phyloP scores from a whole-genome alignment of 148 eudicot species.

The Heliosperma pusillum region DNA sequence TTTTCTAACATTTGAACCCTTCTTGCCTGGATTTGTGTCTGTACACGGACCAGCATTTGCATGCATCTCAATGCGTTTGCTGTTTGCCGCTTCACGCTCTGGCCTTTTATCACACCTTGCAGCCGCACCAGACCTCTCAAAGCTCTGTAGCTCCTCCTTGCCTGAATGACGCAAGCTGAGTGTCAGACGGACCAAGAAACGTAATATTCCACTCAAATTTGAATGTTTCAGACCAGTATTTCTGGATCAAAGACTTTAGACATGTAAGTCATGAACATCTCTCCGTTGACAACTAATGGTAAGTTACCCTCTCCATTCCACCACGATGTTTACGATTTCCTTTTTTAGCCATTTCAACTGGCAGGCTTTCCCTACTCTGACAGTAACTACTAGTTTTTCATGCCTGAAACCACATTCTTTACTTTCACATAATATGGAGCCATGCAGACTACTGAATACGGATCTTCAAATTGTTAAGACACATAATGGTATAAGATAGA shows the following conservation, averaged over 20 bases:
- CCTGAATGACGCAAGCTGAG: constrained; percentile 38
- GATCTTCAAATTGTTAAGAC: not conserved
- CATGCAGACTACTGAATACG: not conserved
- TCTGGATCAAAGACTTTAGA: not conserved
- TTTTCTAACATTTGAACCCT: constrained; percentile 87
- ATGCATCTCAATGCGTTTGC: constrained; percentile 76
- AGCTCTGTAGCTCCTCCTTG: constrained; percentile 75
- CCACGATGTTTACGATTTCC: no score
- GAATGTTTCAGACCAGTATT: not conserved
- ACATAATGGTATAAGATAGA: not conserved
- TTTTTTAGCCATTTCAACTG: no score
- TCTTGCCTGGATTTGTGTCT: constrained; percentile 80
- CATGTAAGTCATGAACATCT: not conserved
- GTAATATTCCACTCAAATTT: not conserved
- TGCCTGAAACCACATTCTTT: not conserved
- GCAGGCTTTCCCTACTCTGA: not conserved
- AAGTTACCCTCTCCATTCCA: not conserved
- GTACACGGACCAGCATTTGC: constrained; percentile 84
- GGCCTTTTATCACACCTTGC: constrained; percentile 87
- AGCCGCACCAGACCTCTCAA: constrained; percentile 88
- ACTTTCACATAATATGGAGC: not conserved
- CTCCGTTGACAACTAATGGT: not conserved
- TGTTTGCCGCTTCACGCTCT: constrained; percentile 78
- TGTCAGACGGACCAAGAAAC: not conserved
- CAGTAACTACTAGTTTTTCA: not conserved